A percentile compares a stretch with the other conserved stretches of the same genome.
phyloP scores from a whole-genome alignment of 2,329 filamentous ascomycete genomes.

The Botrytis paeoniae region DNA sequence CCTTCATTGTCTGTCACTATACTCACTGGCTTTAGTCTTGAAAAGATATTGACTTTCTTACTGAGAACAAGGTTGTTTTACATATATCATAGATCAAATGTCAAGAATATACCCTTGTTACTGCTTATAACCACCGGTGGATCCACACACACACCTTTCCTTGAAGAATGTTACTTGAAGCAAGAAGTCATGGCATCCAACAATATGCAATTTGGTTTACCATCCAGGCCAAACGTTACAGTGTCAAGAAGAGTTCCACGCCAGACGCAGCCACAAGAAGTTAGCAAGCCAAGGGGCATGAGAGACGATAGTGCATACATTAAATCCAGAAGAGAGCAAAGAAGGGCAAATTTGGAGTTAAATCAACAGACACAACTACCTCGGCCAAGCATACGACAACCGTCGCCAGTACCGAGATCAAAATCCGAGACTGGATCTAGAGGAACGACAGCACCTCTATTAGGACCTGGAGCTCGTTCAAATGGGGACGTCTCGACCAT shows the following conservation, averaged over 20 bases:
- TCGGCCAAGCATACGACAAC: constrained; percentile 28
- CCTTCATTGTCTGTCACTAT: neutral
- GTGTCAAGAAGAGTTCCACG: constrained; percentile 35
- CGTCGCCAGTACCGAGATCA: constrained; percentile 25
- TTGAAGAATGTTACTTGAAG: constrained; percentile 28
- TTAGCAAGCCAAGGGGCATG: constrained; percentile 33
- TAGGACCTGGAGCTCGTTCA: constrained; percentile 30
- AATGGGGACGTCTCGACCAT: constrained; percentile 16
- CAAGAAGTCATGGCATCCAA: constrained; percentile 45
- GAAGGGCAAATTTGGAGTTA: constrained; percentile 21
- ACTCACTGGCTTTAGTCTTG: constrained; percentile 1
- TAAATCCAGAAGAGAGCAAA: constrained; percentile 28
- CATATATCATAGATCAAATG: constrained; percentile 26
- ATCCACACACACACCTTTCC: constrained; percentile 12
- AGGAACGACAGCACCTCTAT: constrained; percentile 25
- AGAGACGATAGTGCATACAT: constrained; percentile 45
- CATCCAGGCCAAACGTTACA: constrained; percentile 42
- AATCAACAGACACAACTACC: constrained; percentile 28
- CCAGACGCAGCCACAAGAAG: constrained; percentile 27
- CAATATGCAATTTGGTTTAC: constrained; percentile 43
- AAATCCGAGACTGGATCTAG: constrained; percentile 26
- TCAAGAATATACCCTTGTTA: constrained; percentile 24
- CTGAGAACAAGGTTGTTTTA: neutral
- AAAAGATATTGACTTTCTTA: neutral
- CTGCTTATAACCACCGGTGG: constrained; percentile 31